Base-by-base conservation (phyloP, 495 filamentous ascomycete species). In the Aspergillus nanangensis region DNA sequence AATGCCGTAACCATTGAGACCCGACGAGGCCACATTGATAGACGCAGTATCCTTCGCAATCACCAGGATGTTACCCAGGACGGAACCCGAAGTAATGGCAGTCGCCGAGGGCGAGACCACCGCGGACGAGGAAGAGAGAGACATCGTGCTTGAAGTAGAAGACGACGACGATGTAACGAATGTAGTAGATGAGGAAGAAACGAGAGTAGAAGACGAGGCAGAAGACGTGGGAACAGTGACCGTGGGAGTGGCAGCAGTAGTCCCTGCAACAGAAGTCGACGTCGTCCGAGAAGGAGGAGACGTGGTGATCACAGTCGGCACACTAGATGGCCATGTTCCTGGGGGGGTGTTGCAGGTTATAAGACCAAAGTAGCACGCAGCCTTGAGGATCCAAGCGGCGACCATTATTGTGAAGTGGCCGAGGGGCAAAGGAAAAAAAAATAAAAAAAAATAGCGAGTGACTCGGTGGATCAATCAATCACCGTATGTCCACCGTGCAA, bases 1-100 rank as follows among this genome's bases (percentile, higher is more conserved):
- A 50, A 83, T 81, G 42, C 78, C 80, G 47, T 83, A 82, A 44
- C 63, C 78, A 54, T 80, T 78, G 21, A 84, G 71, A 17, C 77
- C 77, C 21, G 70, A 73, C 24, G 62, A 67, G n/a, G 72, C 76
- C 17, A 68, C 65, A 7, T 44, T 48, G 5, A 74, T 76, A 1
- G 74, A 63, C 3, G 66, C 56, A 38, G 60, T 37, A 53, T 82
- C 77, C 40, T 65, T 68, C 15, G 80, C 78, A 49, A 84, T 72
- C n/a, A 84, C 61, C 37, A 84, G 65, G 40, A 82, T 72, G 36
- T 77, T 81, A 20, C 54, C 64, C 50, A 64, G 55, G 25, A 71
- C 39, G n/a, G 56, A 51, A 4, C 60, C 64, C 18, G 54, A 31
- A 29, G 37, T 48, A 39, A 62, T 41, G 0, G 57, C 34, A 10